phyloP scores from a whole-genome alignment of 106 monocot species.

The Dendrobium officinale region DNA sequence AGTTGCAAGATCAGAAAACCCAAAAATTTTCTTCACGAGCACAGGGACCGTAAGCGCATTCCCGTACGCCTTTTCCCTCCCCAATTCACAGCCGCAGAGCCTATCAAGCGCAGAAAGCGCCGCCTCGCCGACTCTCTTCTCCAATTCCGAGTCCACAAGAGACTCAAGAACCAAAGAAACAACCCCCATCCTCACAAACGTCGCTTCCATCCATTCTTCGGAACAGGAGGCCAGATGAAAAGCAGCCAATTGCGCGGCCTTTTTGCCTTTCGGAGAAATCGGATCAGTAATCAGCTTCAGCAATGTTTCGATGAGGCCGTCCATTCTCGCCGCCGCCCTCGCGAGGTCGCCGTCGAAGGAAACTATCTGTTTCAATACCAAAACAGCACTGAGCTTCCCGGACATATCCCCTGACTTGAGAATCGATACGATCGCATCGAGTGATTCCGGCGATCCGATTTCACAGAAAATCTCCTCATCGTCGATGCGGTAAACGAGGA shows the following conservation, averaged over 20 bases:
- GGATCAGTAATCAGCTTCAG: constrained; percentile 42
- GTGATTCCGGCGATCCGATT: constrained; percentile 19
- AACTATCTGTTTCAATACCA: constrained; percentile 25
- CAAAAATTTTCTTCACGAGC: constrained; percentile 52
- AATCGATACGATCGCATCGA: constrained; percentile 32
- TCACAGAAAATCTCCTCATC: constrained; percentile 13
- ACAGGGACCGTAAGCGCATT: constrained; percentile 32
- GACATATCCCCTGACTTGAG: constrained; percentile 17
- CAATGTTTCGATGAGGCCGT: constrained; percentile 30
- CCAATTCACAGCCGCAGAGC: constrained; percentile 7
- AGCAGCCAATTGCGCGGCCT: constrained; percentile 36
- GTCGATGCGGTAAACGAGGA: constrained; percentile 30
- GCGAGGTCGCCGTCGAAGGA: neutral
- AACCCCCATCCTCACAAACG: constrained; percentile 31
- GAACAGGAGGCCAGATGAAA: constrained; percentile 29
- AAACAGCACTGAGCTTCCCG: constrained; percentile 30
- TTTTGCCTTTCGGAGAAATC: constrained; percentile 49
- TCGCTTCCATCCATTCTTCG: neutral
- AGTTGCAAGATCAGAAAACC: constrained; percentile 35
- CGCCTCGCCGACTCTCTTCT: constrained; percentile 56
- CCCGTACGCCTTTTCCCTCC: constrained; percentile 8
- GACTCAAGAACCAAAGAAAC: constrained; percentile 38
- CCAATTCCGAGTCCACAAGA: constrained; percentile 35
- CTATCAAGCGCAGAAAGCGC: constrained; percentile 33
- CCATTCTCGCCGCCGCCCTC: neutral